Evolutionary conservation across 305 asterid genomes (phyloP).

Genomic region (Nicotiana rustica): DNA sequence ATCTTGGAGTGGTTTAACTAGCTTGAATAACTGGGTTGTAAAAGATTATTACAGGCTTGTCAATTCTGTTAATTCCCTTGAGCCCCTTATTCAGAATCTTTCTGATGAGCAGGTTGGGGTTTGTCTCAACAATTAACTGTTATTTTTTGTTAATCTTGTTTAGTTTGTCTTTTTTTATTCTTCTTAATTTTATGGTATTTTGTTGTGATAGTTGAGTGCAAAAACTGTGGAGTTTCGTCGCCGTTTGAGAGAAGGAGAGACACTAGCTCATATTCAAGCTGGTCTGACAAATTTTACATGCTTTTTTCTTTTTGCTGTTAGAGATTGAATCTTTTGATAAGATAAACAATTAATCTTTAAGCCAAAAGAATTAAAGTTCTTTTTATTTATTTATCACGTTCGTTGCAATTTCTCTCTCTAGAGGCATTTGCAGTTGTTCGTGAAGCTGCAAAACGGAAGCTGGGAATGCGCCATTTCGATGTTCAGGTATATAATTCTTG

Average conservation of each 20-base stretch:
- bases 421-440: conserved; percentile 99
- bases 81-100: conserved; percentile 64
- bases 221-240: conserved; percentile 80
- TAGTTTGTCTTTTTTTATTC: neutral
- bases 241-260: conserved; percentile 75
- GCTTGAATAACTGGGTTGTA: conserved; percentile 97
- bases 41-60: conserved; percentile 85
- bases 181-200: neutral
- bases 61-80: conserved; percentile 71
- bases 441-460: conserved; percentile 98
- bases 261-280: conserved; percentile 91
- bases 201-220: conserved; percentile 63
- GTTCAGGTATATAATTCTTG: conserved; percentile 71
- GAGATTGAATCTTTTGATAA: neutral
- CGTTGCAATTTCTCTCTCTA: conserved; percentile 41
- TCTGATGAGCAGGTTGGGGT: conserved; percentile 75
- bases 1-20: conserved; percentile 68
- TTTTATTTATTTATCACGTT: conserved; percentile 31
- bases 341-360: neutral
- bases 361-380: neutral
- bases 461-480: conserved; percentile 97
- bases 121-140: neutral
- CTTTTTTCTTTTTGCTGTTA: neutral
- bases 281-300: conserved; percentile 51
- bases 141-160: conserved; percentile 9